These are phyloP conservation scores for Acorus calamus DNA, from an alignment of 106 monocot species.

Conservation along the genomic window DNA sequence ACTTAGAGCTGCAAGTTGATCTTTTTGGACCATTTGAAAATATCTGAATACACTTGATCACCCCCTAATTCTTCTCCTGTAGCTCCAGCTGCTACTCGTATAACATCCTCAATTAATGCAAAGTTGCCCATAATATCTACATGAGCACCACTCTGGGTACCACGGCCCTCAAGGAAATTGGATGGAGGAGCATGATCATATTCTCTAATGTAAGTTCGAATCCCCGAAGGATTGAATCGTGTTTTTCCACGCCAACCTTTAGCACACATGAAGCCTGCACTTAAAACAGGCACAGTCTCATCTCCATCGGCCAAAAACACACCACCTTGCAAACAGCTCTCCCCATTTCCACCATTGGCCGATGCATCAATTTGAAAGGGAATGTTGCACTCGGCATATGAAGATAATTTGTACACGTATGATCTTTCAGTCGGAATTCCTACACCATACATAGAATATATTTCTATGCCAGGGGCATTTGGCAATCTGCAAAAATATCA, in stretches of 20 bases:
- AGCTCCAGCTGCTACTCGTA: conserved; percentile 89
- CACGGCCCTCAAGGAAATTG: conserved; percentile 82
- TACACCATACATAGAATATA: conserved; percentile 94
- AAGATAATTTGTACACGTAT: conserved; percentile 83
- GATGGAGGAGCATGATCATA: conserved; percentile 83
- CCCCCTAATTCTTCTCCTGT: conserved; percentile 85
- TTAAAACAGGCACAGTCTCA: conserved; percentile 94
- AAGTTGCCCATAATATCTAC: conserved; percentile 99
- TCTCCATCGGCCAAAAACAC: conserved; percentile 72
- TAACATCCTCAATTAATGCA: conserved; percentile 87
- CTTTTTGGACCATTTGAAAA: conserved; percentile 95
- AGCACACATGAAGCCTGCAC: conserved; percentile 93
- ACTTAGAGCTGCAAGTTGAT: conserved; percentile 62
- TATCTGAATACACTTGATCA: conserved; percentile 85
- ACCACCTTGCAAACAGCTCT: conserved; percentile 67
- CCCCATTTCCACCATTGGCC: conserved; percentile 48
- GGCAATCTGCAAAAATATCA: conserved; percentile 44
- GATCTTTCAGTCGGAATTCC: conserved; percentile 94
- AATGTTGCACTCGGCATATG: conserved; percentile 68
- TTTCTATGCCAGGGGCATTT: conserved; percentile 96
- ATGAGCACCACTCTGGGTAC: conserved; percentile 95
- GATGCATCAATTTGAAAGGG: conserved; percentile 90
- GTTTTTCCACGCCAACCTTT: conserved; percentile 95
- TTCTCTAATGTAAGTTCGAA: conserved; percentile 72
- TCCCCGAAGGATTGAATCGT: conserved; percentile 83